Evolutionary conservation across 305 asterid species (phyloP).

Genomic region (Fraxinus angustifolia): DNA sequence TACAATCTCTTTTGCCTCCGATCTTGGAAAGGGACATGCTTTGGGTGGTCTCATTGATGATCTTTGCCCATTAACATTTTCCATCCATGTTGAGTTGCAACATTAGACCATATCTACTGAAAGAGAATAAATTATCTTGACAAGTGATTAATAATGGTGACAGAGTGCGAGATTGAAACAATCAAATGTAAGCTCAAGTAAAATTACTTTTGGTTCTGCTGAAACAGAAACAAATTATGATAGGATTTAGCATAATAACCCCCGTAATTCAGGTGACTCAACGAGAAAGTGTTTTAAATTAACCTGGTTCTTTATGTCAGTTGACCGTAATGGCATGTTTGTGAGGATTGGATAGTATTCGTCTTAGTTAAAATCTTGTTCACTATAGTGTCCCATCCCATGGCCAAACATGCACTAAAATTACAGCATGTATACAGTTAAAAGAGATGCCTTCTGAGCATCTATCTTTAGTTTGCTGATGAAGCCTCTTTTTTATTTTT

Average conservation of each 20-base stretch:
- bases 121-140: not conserved
- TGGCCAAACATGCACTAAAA: not conserved
- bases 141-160: not conserved
- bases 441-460: not conserved
- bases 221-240: not conserved
- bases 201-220: not conserved
- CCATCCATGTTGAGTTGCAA: not conserved
- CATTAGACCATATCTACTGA: not conserved
- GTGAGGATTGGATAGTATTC: not conserved
- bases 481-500: not conserved
- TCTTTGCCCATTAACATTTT: not conserved
- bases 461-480: not conserved
- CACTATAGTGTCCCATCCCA: not conserved
- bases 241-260: not conserved
- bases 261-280: not conserved
- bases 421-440: not conserved
- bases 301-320: not conserved
- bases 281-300: not conserved
- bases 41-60: not conserved
- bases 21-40: not conserved
- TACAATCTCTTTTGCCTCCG: not conserved
- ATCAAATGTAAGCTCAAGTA: not conserved
- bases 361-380: not conserved
- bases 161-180: not conserved
- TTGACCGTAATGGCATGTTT: not conserved